phyloP scores from a whole-genome alignment of 2,329 filamentous ascomycete genomes.

The Aspergillus pseudoglaucus region DNA sequence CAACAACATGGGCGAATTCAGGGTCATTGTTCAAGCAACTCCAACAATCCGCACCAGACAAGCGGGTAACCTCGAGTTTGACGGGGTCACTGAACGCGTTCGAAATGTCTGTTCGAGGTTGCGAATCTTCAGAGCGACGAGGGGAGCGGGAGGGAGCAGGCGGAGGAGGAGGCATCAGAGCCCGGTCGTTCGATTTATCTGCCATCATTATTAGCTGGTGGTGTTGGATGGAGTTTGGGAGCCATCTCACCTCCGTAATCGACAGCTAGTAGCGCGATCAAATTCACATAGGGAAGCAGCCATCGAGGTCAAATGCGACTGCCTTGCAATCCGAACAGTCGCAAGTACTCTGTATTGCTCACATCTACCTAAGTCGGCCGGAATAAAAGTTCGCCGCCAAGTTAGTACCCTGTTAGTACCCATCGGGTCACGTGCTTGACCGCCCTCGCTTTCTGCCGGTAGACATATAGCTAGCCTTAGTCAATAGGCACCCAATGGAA shows the following conservation, averaged over 20 bases:
- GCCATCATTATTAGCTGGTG: conserved; percentile 1
- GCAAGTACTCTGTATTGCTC: not conserved
- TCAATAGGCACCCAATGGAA: not conserved
- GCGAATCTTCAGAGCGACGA: not conserved
- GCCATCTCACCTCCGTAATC: not conserved
- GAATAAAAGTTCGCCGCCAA: too few relatives aligned
- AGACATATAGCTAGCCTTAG: too few relatives aligned
- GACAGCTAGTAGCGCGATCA: not conserved
- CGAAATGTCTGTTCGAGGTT: not conserved
- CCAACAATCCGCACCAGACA: not conserved
- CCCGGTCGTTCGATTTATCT: not conserved
- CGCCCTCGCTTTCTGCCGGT: not conserved
- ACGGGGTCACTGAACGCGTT: not conserved
- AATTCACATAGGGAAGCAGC: not conserved
- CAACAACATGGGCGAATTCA: not conserved
- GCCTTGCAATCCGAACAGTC: not conserved
- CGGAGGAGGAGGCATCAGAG: not conserved
- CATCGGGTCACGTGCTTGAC: not conserved
- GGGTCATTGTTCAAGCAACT: not conserved
- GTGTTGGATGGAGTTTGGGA: not conserved
- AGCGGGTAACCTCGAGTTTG: not conserved
- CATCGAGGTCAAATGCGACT: not conserved
- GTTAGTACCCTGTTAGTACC: not conserved
- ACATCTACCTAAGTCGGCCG: not conserved
- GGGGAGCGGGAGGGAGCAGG: not conserved